Percentiles rank a stretch among this genome's conserved stretches.
Evolutionary conservation across 257 asterid species (phyloP).

Genomic region (Lycium barbarum): DNA sequence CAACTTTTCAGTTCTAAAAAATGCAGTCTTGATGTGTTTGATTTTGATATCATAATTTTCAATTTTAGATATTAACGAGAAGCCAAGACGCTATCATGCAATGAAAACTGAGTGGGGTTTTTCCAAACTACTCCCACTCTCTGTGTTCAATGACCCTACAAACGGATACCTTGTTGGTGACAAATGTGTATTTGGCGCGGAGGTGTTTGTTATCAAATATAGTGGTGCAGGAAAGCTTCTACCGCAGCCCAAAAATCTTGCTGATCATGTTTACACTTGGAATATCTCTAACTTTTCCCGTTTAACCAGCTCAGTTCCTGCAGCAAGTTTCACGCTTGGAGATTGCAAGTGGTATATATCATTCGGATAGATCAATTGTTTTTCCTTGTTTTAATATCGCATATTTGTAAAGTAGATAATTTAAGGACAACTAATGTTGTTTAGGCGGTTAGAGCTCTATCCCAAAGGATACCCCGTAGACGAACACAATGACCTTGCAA

Average conservation of each 20-base stretch:
- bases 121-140: background rate
- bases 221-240: conserved; percentile 2
- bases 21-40: background rate
- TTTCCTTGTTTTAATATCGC: background rate
- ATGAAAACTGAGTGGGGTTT: conserved; percentile 25
- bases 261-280: background rate
- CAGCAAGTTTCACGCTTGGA: background rate
- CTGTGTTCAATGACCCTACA: background rate
- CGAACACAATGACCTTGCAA: background rate
- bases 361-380: background rate
- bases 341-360: conserved; percentile 24
- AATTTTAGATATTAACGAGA: background rate
- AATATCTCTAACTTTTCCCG: background rate
- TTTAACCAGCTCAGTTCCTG: background rate
- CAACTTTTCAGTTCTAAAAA: background rate
- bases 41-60: background rate
- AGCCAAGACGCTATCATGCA: background rate
- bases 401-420: background rate
- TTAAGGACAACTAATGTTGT: background rate
- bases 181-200: conserved; percentile 33
- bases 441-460: background rate
- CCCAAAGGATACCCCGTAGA: background rate
- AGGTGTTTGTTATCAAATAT: background rate
- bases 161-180: conserved; percentile 30
- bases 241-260: no score